These are phyloP conservation scores for Novakomyces olei DNA, from an alignment of 805 yeast species.

Conservation along the genomic window DNA sequence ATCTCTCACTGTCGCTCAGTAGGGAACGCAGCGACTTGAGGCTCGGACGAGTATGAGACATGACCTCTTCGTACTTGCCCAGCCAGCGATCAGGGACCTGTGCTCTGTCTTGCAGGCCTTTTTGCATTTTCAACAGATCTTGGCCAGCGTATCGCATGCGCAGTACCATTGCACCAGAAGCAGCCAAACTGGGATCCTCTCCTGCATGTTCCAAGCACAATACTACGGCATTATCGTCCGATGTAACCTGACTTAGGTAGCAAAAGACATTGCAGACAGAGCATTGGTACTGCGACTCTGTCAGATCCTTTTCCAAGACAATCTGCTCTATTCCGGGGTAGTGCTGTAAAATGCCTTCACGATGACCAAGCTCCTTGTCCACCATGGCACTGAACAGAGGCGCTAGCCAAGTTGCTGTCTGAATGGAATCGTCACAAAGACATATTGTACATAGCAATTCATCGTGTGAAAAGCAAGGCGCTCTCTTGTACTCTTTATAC, in stretches of 20 bases:
- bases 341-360: not conserved
- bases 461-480: constrained; percentile 19
- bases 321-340: not conserved
- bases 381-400: not conserved
- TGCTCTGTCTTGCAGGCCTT: constrained; percentile 21
- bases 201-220: constrained; percentile 8
- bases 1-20: constrained; percentile 33
- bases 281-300: constrained; percentile 6
- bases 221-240: constrained; percentile 6
- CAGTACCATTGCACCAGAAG: constrained; percentile 4
- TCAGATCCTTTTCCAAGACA: not conserved
- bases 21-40: constrained; percentile 24
- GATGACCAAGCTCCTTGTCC: not conserved
- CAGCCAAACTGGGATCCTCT: constrained; percentile 7
- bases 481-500: constrained; percentile 13
- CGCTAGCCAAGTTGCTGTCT: constrained; percentile 3
- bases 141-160: constrained; percentile 27
- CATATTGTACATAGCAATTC: constrained; percentile 14
- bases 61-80: constrained; percentile 20
- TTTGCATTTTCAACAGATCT: constrained; percentile 20
- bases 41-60: constrained; percentile 24
- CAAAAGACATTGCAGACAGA: constrained; percentile 10
- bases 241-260: constrained; percentile 9
- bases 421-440: no score
- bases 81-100: constrained; percentile 33